These are phyloP conservation scores for Aschersonia sp. DNA, from an alignment of 2,329 filamentous ascomycete species.

Conservation along the genomic window DNA sequence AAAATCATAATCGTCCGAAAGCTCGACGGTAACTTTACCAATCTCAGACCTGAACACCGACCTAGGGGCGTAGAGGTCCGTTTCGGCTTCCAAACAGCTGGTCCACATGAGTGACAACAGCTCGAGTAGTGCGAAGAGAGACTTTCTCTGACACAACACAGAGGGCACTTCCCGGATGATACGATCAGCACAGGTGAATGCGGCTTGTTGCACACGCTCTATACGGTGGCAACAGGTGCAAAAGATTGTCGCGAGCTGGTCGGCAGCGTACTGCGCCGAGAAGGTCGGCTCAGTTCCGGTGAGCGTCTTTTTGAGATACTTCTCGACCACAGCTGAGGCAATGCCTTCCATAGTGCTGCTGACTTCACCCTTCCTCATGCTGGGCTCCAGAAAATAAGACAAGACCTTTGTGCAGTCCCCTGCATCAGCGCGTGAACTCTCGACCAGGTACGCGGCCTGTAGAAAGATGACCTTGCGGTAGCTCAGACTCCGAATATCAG, in stretches of 20 bases:
- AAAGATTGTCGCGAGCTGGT: constrained; percentile 75
- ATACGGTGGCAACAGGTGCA: constrained; percentile 88
- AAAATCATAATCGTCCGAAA: constrained; percentile 87
- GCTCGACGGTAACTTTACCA: constrained; percentile 66
- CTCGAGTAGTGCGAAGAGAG: constrained; percentile 84
- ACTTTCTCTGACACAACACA: constrained; percentile 75
- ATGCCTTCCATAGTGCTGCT: constrained; percentile 51
- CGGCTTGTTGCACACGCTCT: constrained; percentile 76
- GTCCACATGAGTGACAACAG: constrained; percentile 89
- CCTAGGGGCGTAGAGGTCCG: constrained; percentile 80
- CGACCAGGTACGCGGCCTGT: constrained; percentile 78
- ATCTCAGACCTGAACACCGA: constrained; percentile 65
- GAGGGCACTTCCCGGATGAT: constrained; percentile 79
- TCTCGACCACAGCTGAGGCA: constrained; percentile 54
- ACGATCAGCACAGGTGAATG: constrained; percentile 67
- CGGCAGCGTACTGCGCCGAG: constrained; percentile 81
- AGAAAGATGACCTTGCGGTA: constrained; percentile 89
- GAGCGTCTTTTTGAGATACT: constrained; percentile 65
- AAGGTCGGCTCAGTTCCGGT: constrained; percentile 60
- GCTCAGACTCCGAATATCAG: constrained; percentile 66
- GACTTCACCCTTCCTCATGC: constrained; percentile 51
- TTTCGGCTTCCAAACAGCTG: constrained; percentile 85
- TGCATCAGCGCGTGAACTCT: constrained; percentile 70
- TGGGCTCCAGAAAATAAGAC: constrained; percentile 89
- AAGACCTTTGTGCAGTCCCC: constrained; percentile 85